Conservation (phyloP, 2,329 filamentous ascomycete species). For the Botrytis galanthina region DNA sequence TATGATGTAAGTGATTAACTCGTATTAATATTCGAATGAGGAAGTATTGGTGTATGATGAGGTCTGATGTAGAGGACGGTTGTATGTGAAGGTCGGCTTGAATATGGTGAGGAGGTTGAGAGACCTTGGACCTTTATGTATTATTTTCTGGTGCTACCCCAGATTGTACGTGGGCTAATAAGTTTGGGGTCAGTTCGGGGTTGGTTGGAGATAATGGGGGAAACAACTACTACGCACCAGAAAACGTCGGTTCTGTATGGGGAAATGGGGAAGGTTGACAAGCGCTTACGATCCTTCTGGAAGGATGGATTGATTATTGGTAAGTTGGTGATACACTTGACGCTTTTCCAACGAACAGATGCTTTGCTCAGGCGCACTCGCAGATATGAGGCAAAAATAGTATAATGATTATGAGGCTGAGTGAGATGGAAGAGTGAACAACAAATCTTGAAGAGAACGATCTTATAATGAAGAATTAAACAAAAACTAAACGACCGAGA, state of each 20-base stretch:
- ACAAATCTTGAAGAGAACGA: not conserved
- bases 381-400: constrained; percentile 3
- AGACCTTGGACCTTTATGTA: constrained; percentile 20
- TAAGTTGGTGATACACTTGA: constrained; percentile 18
- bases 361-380: constrained; percentile 13
- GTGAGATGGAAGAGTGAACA: constrained; percentile 6
- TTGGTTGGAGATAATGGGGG: constrained; percentile 14
- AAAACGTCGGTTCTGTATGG: constrained; percentile 11
- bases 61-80: constrained; percentile 2
- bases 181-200: constrained; percentile 7
- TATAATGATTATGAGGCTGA: not conserved
- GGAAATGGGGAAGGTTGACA: constrained; percentile 9
- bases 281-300: constrained; percentile 22
- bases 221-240: constrained; percentile 13
- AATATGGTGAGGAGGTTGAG: constrained; percentile 9
- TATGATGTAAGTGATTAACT: not conserved
- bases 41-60: constrained; percentile 17
- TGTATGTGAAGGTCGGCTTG: constrained; percentile 6
- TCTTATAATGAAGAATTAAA: constrained; percentile 3
- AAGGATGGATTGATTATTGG: not conserved
- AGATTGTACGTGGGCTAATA: constrained; percentile 13
- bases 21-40: not conserved
- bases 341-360: constrained; percentile 16
- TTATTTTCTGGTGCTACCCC: constrained; percentile 11
- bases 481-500: not conserved